Base-by-base conservation (phyloP, 805 yeast genomes). In the Ogataea methanolica region DNA sequence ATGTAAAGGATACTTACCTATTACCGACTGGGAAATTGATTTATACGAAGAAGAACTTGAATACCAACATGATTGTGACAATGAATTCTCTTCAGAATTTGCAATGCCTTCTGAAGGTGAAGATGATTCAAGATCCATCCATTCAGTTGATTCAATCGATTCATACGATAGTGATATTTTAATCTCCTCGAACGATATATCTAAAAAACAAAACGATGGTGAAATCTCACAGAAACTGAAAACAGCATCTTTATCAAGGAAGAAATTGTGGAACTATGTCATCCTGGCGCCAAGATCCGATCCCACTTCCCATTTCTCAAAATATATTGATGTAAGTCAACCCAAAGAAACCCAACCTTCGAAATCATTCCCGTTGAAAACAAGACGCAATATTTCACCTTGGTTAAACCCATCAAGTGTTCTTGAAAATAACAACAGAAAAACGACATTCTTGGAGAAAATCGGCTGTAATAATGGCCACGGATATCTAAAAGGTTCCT, bases 201-300 rank as follows among this genome's bases (percentile, higher is more conserved):
- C 15, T 15, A 19, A 4, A 7, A 12, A 31, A 14, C 34, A 33
- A 11, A 41, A 37, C 8, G 14, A 33, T 39, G 33, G 39, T 6
- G 36, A 45, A 36, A 8, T 33, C 14, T 12, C n/a, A n/a, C 38
- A 50, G 16, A 22, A 48, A 6, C 44, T 65, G n/a, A 68, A 65
- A 41, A 56, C 78, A 17, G 75, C 78, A 2, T 60, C 68, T 6
- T 44, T 69, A 16, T 69, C 78, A 3, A 63, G 80, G 44, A 74
- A 72, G 44, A 74, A 76, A 54, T 59, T 79, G 34, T 79, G 83
- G 82, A 66, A 72, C 42, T 68, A 69, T 36, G 78, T 79, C 5
- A 70, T 79, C 2, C 61, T 81, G 23, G 73, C 74, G 3, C 83
- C 85, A 22, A 64, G 84, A 44, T 45, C 51, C 1, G 85, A 80